These are phyloP conservation scores for Clathrospora elynae DNA, from an alignment of 2,329 filamentous ascomycete species.

Conservation along the genomic window DNA sequence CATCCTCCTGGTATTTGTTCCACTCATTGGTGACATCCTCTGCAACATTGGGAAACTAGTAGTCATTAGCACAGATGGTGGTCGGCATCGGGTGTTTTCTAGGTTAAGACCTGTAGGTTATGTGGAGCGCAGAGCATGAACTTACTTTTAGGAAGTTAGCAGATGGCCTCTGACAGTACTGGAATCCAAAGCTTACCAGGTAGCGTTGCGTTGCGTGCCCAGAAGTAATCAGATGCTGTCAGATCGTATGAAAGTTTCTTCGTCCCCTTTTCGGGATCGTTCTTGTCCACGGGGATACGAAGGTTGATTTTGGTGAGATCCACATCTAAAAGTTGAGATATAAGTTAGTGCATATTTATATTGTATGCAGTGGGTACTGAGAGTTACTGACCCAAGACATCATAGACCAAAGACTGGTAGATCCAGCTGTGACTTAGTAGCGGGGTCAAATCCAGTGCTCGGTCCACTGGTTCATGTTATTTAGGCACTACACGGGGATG, in stretches of 20 bases:
- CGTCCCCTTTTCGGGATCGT: conserved; percentile 72
- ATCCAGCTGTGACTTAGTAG: conserved; percentile 99
- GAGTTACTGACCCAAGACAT: too few relatives aligned
- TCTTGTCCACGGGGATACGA: conserved; percentile 79
- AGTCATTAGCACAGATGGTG: too few relatives aligned
- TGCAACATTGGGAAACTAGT: conserved; percentile 95
- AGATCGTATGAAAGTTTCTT: conserved; percentile 90
- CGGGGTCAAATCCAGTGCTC: conserved; percentile 92
- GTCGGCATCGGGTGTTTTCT: too few relatives aligned
- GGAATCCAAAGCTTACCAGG: too few relatives aligned
- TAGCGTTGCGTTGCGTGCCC: conserved; percentile 86
- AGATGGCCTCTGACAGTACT: too few relatives aligned
- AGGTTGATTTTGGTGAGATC: conserved; percentile 93
- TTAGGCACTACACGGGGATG: too few relatives aligned
- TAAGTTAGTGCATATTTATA: too few relatives aligned
- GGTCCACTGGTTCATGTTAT: conserved; percentile 71
- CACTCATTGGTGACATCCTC: conserved; percentile 95
- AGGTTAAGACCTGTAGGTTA: too few relatives aligned
- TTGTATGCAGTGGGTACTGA: too few relatives aligned
- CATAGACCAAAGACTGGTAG: conserved; percentile 14
- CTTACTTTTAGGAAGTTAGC: conserved; percentile 4
- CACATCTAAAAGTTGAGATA: conserved; percentile 78
- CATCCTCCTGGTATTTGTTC: conserved; percentile 93
- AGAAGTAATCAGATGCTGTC: conserved; percentile 91
- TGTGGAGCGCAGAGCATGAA: neutral